phyloP scores from a whole-genome alignment of 352 stramenopile species.

The Pythium brachiatum region DNA sequence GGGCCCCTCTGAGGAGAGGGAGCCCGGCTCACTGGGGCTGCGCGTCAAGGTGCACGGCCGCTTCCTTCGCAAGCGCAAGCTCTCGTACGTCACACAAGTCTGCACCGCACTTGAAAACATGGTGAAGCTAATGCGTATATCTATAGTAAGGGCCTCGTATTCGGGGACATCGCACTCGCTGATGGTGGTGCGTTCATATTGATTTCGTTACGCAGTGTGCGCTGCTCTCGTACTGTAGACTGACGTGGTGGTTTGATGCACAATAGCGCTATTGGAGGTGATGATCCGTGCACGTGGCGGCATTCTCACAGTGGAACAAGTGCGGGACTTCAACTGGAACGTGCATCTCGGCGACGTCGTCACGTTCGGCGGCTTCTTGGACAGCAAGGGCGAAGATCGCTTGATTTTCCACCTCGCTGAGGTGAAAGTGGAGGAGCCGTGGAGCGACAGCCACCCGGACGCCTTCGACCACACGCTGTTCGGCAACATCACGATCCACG shows the following conservation, averaged over 20 bases:
- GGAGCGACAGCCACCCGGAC: constrained; percentile 46
- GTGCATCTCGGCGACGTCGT: constrained; percentile 73
- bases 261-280: constrained; percentile 67
- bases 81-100: constrained; percentile 48
- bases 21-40: constrained; percentile 4
- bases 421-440: constrained; percentile 53
- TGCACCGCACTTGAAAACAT: neutral
- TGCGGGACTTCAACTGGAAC: constrained; percentile 79
- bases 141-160: constrained; percentile 76
- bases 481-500: constrained; percentile 23
- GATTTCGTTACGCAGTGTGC: neutral
- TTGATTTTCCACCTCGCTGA: constrained; percentile 57
- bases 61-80: constrained; percentile 77
- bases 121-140: neutral
- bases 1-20: too few relatives aligned
- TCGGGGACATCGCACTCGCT: constrained; percentile 72
- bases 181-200: constrained; percentile 40
- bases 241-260: neutral
- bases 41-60: constrained; percentile 50
- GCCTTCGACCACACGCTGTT: constrained; percentile 56
- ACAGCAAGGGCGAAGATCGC: constrained; percentile 40
- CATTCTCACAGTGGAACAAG: constrained; percentile 51
- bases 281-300: constrained; percentile 73
- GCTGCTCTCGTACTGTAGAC: neutral
- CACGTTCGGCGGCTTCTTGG: constrained; percentile 37